These are phyloP conservation scores for Colletotrichum gloeosporioides DNA, from an alignment of 2,329 filamentous ascomycete genomes.

Conservation along the genomic window DNA sequence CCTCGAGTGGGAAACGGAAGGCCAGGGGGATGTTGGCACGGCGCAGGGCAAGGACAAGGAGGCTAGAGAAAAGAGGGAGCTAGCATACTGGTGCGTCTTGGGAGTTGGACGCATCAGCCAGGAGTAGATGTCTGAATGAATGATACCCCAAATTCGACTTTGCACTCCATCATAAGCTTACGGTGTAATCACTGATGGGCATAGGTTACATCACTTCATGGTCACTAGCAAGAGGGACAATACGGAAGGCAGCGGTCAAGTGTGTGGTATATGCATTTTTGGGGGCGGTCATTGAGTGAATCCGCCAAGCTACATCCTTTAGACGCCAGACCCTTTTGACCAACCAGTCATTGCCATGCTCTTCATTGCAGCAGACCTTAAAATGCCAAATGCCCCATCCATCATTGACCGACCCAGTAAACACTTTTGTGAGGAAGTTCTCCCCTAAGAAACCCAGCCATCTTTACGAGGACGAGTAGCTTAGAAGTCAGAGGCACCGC, in stretches of 20 bases:
- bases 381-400: conserved; percentile 18
- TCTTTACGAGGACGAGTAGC: conserved; percentile 7
- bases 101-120: conserved; percentile 81
- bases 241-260: conserved; percentile 23
- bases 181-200: too few relatives aligned
- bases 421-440: neutral
- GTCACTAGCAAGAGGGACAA: neutral
- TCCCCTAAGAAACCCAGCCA: conserved; percentile 8
- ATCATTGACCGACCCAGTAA: conserved; percentile 25
- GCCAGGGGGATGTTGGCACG: conserved; percentile 67
- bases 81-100: conserved; percentile 95
- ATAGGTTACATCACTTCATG: neutral
- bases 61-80: conserved; percentile 78
- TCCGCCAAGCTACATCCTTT: conserved; percentile 53
- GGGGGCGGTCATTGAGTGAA: conserved; percentile 43
- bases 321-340: conserved; percentile 53
- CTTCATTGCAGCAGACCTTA: conserved; percentile 16
- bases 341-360: conserved; percentile 24
- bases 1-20: conserved; percentile 85
- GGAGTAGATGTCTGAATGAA: conserved; percentile 34
- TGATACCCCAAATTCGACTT: conserved; percentile 43
- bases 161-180: neutral
- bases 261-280: conserved; percentile 39
- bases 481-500: conserved; percentile 79
- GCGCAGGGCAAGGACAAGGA: conserved; percentile 59